Percentiles rank a stretch among this genome's conserved stretches.
Evolutionary conservation across 179 eudicot species (phyloP).

Genomic region (Patellifolia procumbens): DNA sequence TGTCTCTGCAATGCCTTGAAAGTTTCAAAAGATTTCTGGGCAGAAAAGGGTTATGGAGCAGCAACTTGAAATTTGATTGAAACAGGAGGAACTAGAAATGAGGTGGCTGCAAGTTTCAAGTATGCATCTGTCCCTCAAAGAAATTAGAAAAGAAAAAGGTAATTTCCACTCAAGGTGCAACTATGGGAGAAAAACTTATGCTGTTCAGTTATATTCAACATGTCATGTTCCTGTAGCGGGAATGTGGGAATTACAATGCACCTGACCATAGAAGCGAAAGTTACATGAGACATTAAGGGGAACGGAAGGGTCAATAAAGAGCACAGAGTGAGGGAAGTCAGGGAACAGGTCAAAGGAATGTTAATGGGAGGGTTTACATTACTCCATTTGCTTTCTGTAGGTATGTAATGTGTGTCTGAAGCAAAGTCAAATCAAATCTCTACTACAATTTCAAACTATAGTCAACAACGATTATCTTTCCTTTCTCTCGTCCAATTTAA

Average conservation of each 20-base stretch:
- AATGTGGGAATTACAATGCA: not conserved
- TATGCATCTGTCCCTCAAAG: not conserved
- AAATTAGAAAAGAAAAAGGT: no score
- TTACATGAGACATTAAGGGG: slow-evolving; percentile 8
- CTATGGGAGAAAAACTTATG: not conserved
- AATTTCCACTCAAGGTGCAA: not conserved
- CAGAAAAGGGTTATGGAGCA: not conserved
- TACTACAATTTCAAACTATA: not conserved
- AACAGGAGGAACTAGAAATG: not conserved
- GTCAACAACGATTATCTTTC: not conserved
- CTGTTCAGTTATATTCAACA: no score
- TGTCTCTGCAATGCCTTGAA: not conserved
- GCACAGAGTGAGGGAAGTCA: not conserved
- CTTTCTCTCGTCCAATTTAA: not conserved
- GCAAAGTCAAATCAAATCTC: not conserved
- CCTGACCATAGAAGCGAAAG: not conserved
- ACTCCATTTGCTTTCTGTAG: not conserved
- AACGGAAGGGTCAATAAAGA: not conserved
- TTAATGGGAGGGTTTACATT: no score
- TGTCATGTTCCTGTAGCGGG: no score
- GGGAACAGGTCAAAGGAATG: no score
- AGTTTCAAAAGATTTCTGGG: not conserved
- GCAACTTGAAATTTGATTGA: not conserved
- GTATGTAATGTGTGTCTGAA: not conserved
- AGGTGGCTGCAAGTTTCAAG: not conserved